These are phyloP conservation scores for Phytophthora palmivora DNA, from an alignment of 352 stramenopile species.

Conservation along the genomic window DNA sequence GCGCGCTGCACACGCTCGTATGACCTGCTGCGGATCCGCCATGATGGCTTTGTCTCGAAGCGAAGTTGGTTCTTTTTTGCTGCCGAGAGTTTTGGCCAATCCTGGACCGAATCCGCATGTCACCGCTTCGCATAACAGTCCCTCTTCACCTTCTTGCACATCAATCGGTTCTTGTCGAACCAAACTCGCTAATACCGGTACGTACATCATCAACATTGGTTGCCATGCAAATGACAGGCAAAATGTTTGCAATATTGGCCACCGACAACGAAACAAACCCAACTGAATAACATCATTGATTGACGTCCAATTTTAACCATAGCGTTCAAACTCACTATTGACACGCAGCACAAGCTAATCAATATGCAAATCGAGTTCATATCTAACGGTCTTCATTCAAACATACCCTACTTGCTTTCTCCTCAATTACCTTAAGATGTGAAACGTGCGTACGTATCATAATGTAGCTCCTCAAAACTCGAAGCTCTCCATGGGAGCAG, in stretches of 20 bases:
- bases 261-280: no score
- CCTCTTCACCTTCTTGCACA: slow-evolving; percentile 14
- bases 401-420: slow-evolving; percentile 28
- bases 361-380: slow-evolving; percentile 17
- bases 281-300: no score
- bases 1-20: neutral
- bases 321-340: slow-evolving; percentile 8
- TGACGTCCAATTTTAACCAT: no score
- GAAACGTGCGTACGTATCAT: slow-evolving; percentile 21
- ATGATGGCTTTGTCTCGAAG: slow-evolving; percentile 20
- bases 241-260: no score
- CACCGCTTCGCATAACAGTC: slow-evolving; percentile 13
- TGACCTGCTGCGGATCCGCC: slow-evolving; percentile 31
- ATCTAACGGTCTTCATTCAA: slow-evolving; percentile 33
- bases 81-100: slow-evolving; percentile 29
- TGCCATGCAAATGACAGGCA: no score
- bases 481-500: slow-evolving; percentile 41
- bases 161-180: neutral
- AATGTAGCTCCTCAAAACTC: slow-evolving; percentile 46
- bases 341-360: no score
- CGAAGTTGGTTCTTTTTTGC: slow-evolving; percentile 34
- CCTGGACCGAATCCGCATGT: neutral
- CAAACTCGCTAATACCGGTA: no score
- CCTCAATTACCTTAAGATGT: slow-evolving; percentile 32
- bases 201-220: no score